A percentile compares a stretch with the other conserved stretches of the same genome.
Evolutionary conservation across 148 eudicot species (phyloP).

Genomic region (Mesembryanthemum crystallinum): DNA sequence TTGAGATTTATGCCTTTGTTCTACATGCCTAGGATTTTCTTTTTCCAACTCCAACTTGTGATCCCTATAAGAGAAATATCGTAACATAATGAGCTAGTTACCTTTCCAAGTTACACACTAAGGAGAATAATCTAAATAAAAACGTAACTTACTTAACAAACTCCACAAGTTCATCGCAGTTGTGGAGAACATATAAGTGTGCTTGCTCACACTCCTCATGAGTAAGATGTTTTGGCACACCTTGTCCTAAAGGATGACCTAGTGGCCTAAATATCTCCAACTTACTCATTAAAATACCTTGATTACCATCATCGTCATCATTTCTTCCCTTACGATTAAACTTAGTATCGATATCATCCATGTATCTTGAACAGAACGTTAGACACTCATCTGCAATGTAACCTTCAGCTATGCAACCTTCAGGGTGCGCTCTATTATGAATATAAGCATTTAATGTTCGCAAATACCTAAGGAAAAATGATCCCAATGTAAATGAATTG

Average conservation of each 20-base stretch:
- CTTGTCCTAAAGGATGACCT: conserved; percentile 6
- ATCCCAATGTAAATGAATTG: no score
- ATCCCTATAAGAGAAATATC: not conserved
- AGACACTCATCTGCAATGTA: conserved; percentile 22
- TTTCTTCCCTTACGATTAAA: conserved; percentile 13
- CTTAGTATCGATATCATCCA: conserved; percentile 24
- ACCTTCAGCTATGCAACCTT: conserved; percentile 14
- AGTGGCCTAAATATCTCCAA: conserved; percentile 5
- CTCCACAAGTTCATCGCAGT: conserved; percentile 6
- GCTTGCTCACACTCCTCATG: not conserved
- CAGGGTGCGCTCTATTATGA: not conserved
- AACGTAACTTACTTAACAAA: conserved; percentile 2
- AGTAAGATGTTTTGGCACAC: not conserved
- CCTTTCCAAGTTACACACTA: no score
- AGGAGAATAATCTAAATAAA: not conserved
- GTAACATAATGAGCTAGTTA: not conserved
- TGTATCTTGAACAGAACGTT: conserved; percentile 26
- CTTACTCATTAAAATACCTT: not conserved
- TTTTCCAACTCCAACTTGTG: not conserved
- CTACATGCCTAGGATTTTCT: not conserved
- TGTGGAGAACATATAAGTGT: conserved; percentile 6
- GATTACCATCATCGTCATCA: conserved; percentile 7
- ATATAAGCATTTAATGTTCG: not conserved
- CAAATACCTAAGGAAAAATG: not conserved
- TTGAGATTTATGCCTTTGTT: not conserved